Percentiles rank a stretch among this genome's conserved stretches.
phyloP scores from a whole-genome alignment of 1,284 basidiomycete genomes.

The Fistulinella staudtii region DNA sequence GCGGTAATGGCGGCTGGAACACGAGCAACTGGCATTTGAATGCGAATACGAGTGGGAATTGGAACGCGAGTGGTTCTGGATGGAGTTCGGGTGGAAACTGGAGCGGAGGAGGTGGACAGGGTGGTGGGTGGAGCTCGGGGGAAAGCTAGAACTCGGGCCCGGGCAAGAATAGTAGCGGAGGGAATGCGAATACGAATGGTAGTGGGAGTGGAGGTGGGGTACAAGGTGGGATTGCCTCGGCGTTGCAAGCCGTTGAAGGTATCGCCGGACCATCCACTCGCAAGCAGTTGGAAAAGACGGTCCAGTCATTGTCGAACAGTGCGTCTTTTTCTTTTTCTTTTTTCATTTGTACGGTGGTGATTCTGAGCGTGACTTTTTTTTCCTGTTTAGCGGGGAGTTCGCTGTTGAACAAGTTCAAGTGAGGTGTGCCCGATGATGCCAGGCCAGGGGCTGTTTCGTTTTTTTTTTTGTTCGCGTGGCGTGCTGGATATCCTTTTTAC shows the following conservation, averaged over 20 bases:
- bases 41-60: too few species aligned
- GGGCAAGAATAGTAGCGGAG: not conserved
- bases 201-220: too few species aligned
- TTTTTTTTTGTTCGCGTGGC: not conserved
- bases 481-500: not conserved
- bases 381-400: slow-evolving; percentile 10
- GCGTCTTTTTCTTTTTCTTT: slow-evolving; percentile 2
- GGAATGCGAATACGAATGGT: too few species aligned
- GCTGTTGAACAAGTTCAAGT: slow-evolving; percentile 20
- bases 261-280: too few species aligned
- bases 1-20: not conserved
- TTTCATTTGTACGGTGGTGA: not conserved
- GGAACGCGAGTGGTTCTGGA: too few species aligned
- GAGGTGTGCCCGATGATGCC: not conserved
- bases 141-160: not conserved
- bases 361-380: not conserved
- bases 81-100: not conserved
- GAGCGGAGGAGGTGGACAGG: not conserved
- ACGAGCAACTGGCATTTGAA: too few species aligned
- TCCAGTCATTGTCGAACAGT: slow-evolving; percentile 22
- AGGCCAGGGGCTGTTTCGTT: not conserved
- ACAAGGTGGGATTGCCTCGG: too few species aligned
- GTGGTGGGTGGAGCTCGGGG: too few species aligned
- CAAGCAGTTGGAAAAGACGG: too few species aligned
- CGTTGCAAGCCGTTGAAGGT: too few species aligned